These are phyloP conservation scores for Pneumocystis canis DNA, from an alignment of 1,139 yeast species.

Conservation along the genomic window DNA sequence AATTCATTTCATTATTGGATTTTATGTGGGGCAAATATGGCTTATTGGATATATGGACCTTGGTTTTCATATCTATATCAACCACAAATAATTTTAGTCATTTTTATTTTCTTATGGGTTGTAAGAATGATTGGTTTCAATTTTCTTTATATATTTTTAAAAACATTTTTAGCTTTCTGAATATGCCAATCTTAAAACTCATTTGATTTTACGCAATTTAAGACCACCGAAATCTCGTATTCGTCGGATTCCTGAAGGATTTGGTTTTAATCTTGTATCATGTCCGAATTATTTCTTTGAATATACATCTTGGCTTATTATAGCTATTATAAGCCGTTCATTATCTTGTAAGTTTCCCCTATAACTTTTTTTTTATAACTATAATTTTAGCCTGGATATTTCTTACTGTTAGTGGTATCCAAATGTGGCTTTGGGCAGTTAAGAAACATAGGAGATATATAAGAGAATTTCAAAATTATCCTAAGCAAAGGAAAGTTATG, in stretches of 20 bases:
- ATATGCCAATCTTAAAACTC: constrained; percentile 56
- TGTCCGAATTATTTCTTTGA: constrained; percentile 87
- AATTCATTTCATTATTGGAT: constrained; percentile 87
- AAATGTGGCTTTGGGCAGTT: constrained; percentile 70
- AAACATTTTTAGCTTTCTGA: constrained; percentile 35
- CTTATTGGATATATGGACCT: constrained; percentile 60
- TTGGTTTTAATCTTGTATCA: constrained; percentile 32
- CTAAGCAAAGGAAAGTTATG: constrained; percentile 51
- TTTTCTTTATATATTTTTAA: not conserved
- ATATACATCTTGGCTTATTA: constrained; percentile 53
- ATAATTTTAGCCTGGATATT: constrained; percentile 40
- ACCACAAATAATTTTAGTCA: constrained; percentile 11
- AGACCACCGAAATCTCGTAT: constrained; percentile 36
- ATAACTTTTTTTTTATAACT: not conserved
- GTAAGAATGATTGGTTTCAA: not conserved
- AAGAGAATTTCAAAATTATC: constrained; percentile 58
- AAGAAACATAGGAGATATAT: constrained; percentile 54
- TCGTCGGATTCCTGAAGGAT: constrained; percentile 40
- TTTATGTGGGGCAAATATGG: constrained; percentile 59
- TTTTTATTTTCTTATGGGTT: constrained; percentile 34
- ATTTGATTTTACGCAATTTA: constrained; percentile 42
- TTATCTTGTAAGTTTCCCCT: constrained; percentile 27
- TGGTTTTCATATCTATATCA: constrained; percentile 15
- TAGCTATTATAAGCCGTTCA: constrained; percentile 59
- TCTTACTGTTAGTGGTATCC: constrained; percentile 52